Evolutionary conservation across 352 stramenopile species (phyloP).

Genomic region (Nothophytophthora sp.): DNA sequence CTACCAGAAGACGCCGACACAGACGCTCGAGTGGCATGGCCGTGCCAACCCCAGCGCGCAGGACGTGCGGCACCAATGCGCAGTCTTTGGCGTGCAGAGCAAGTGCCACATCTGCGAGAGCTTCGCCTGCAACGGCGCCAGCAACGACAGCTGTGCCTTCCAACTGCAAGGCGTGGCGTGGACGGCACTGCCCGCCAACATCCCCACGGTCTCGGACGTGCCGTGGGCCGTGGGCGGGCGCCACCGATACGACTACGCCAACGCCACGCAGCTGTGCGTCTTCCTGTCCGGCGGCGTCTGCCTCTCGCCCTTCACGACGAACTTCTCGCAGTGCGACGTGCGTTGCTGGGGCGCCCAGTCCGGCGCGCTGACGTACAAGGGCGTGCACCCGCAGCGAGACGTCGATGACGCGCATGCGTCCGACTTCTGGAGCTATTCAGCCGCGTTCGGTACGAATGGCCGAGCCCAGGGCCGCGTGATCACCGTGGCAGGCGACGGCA

Average conservation of each 20-base stretch:
- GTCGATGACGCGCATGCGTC: slow-evolving; percentile 42
- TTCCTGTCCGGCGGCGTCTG: slow-evolving; percentile 89
- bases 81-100: slow-evolving; percentile 84
- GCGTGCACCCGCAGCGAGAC: slow-evolving; percentile 37
- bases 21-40: slow-evolving; percentile 89
- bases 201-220: slow-evolving; percentile 92
- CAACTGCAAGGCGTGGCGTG: slow-evolving; percentile 93
- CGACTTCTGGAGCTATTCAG: slow-evolving; percentile 71
- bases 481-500: slow-evolving; percentile 88
- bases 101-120: slow-evolving; percentile 95
- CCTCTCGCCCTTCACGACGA: slow-evolving; percentile 63
- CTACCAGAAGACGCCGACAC: slow-evolving; percentile 83
- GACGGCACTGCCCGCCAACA: slow-evolving; percentile 77
- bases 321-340: slow-evolving; percentile 90
- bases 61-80: slow-evolving; percentile 93
- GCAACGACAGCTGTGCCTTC: slow-evolving; percentile 68
- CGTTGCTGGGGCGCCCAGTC: slow-evolving; percentile 91
- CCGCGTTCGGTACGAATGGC: slow-evolving; percentile 26
- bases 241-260: slow-evolving; percentile 94
- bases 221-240: slow-evolving; percentile 90
- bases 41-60: slow-evolving; percentile 88
- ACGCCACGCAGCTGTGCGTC: slow-evolving; percentile 84
- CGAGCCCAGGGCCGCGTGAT: slow-evolving; percentile 89
- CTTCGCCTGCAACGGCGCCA: slow-evolving; percentile 69
- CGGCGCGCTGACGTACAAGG: slow-evolving; percentile 27